These are phyloP conservation scores for Hemileia vastatrix DNA, from an alignment of 1,284 basidiomycete species.

Conservation along the genomic window DNA sequence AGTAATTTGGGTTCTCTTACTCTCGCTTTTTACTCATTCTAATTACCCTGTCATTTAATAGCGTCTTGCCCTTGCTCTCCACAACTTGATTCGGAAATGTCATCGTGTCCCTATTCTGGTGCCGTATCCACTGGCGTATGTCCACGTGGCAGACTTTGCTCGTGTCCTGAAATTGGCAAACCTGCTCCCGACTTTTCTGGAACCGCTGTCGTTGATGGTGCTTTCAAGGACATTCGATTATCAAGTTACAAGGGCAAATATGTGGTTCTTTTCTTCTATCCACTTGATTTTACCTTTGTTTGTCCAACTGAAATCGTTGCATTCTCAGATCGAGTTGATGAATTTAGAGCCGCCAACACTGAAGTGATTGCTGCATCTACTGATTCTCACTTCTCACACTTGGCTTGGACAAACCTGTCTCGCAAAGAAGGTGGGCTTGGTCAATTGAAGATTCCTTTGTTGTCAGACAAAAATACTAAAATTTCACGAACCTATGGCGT, in stretches of 20 bases:
- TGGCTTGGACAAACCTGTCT: slow-evolving; percentile 65
- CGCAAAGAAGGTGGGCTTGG: slow-evolving; percentile 77
- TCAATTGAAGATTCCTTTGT: slow-evolving; percentile 66
- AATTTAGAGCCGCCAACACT: slow-evolving; percentile 63
- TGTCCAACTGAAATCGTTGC: slow-evolving; percentile 88
- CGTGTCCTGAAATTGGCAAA: too few relatives aligned
- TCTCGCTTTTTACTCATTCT: too few relatives aligned
- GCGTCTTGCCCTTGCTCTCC: too few relatives aligned
- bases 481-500: slow-evolving; percentile 65
- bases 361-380: slow-evolving; percentile 63
- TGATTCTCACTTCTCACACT: slow-evolving; percentile 76
- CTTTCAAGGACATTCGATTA: slow-evolving; percentile 65
- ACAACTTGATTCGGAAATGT: too few relatives aligned
- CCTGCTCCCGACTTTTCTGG: slow-evolving; percentile 61
- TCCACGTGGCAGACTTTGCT: too few relatives aligned
- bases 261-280: slow-evolving; percentile 48
- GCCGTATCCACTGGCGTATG: too few relatives aligned
- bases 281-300: slow-evolving; percentile 52
- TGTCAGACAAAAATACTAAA: slow-evolving; percentile 61
- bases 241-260: slow-evolving; percentile 69
- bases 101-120: too few relatives aligned
- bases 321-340: slow-evolving; percentile 70
- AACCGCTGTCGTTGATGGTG: slow-evolving; percentile 61
- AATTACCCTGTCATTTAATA: too few relatives aligned
- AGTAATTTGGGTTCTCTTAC: too few relatives aligned